Percentiles rank a stretch among this genome's conserved stretches.
These are phyloP conservation scores for Sistotremastrum niveocremeum DNA, from an alignment of 768 basidiomycete genomes.

Conservation along the genomic window DNA sequence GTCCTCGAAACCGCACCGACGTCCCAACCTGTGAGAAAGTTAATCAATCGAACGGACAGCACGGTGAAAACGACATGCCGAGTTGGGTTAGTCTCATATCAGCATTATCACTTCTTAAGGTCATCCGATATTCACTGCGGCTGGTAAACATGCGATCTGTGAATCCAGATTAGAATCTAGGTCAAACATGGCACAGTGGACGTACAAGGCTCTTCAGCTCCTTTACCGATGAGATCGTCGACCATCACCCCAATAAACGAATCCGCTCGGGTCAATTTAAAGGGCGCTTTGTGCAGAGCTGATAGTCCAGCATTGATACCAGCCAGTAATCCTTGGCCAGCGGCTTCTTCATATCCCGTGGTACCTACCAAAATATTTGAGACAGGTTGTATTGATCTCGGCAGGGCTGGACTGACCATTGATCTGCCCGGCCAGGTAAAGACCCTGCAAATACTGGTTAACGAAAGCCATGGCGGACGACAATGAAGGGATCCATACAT, in stretches of 20 bases:
- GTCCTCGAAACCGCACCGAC: conserved; percentile 29
- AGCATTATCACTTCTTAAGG: conserved; percentile 79
- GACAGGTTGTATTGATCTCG: no score
- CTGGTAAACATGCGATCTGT: conserved; percentile 90
- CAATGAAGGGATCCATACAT: conserved; percentile 22
- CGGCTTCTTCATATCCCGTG: conserved; percentile 91
- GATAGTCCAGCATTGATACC: conserved; percentile 79
- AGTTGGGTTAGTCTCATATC: conserved; percentile 62
- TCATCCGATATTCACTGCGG: conserved; percentile 82
- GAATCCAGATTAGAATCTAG: background rate
- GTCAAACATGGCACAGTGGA: conserved; percentile 4
- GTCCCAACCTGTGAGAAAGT: conserved; percentile 19
- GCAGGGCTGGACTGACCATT: conserved; percentile 35
- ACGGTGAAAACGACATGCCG: background rate
- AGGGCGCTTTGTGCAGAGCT: conserved; percentile 37
- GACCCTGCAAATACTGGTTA: conserved; percentile 30
- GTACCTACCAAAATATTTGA: conserved; percentile 37
- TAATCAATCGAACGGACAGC: background rate
- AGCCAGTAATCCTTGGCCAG: conserved; percentile 78
- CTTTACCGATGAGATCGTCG: conserved; percentile 79
- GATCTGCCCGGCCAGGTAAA: conserved; percentile 85
- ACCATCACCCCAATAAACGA: conserved; percentile 86
- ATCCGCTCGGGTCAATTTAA: conserved; percentile 70
- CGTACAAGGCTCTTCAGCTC: conserved; percentile 84
- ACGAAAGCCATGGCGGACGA: background rate